Base-by-base conservation (phyloP, 208 protist genomes). In the Angomonas deanei region DNA sequence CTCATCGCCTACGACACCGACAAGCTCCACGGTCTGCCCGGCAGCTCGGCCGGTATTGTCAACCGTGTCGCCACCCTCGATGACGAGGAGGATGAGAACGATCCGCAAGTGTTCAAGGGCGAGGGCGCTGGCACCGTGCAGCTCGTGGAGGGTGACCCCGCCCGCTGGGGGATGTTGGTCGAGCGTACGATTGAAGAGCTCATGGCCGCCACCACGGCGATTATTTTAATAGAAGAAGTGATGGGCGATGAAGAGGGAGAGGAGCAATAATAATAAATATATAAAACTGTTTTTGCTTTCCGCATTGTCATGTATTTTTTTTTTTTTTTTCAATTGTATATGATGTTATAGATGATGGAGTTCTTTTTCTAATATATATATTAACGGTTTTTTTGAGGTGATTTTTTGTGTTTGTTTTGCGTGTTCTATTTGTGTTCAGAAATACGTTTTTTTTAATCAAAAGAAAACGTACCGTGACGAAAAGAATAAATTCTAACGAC, bases 71-170 rank as follows among this genome's bases (percentile, higher is more conserved):
- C 60, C 3, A 6, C 59, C 23, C 1, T 55, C 0, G 58, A 47
- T 17, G 55, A 68, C 4, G 38, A 54, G n/a, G 64, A 54, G 3
- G 68, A 64, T 19, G 72, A 76, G 13, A 65, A 68, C 5, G 54
- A 67, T n/a, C 49, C 36, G 17, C 58, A 64, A 1, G 53, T 53
- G 3, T 60, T 13, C 5, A 34, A 64, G 26, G 42, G 23, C 26
- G 60, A 60, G 48, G 65, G 61, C 24, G 75, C 68, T 1, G 80
- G 82, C 30, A 61, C 55, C 4, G 76, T 95, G 64, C 85, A 95
- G 74, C 50, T 95, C 11, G 66, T 95, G 36, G 85, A 95, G 34
- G 89, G 89, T 2, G 80, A 95, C 59, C 73, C 82, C 60, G 90
- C 77, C 58, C 78, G 75, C 39, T 92, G 79, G 74, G 89, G 89